Base-by-base conservation (phyloP, 2,329 filamentous ascomycete genomes). In the Aureobasidium melanogenum region DNA sequence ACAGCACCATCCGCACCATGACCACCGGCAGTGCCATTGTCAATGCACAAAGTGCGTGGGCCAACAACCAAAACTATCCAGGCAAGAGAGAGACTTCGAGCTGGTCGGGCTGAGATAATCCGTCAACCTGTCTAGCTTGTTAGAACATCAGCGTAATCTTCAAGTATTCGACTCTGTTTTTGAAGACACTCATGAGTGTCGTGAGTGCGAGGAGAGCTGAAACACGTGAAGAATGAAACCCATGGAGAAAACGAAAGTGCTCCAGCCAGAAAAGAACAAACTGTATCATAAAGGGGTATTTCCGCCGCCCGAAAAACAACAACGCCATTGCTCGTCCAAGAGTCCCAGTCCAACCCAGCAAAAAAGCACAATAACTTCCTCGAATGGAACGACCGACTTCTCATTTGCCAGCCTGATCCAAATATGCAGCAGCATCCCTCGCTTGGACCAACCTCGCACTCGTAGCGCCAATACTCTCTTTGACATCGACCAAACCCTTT, bases 391-490 rank as follows among this genome's bases (percentile, higher is more conserved):
- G 7, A 8, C 6, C 7, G 2, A 5, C 14, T 15, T 17, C 22
- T 58, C 43, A 59, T 34, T 50, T 59, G 22, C 32, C 56, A 39
- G n/a, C 17, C 52, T 64, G 67, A 30, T 70, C 73, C 65, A 77
- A 46, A 68, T 75, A 74, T 60, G 65, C 70, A 57, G 73, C 75
- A 30, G 75, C 75, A 55, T 69, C 70, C 51, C 69, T 71, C 44
- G 70, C 73, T 69, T 72, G 72, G 70, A 79, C 77, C 70, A 79
- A 66, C 69, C 72, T 69, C 65, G 73, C 76, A 65, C 76, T 74
- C 64, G 77, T 78, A 68, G 74, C 75, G 2, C 74, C 74, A 64
- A 80, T 67, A 15, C 73, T 75, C 44, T 71, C 69, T 63, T 78
- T 78, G 67, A 80, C 66, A 64, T 64, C 69, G 19, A 67, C 69